Conservation (phyloP, 2,329 filamentous ascomycete species). For the Curvularia lunata region DNA sequence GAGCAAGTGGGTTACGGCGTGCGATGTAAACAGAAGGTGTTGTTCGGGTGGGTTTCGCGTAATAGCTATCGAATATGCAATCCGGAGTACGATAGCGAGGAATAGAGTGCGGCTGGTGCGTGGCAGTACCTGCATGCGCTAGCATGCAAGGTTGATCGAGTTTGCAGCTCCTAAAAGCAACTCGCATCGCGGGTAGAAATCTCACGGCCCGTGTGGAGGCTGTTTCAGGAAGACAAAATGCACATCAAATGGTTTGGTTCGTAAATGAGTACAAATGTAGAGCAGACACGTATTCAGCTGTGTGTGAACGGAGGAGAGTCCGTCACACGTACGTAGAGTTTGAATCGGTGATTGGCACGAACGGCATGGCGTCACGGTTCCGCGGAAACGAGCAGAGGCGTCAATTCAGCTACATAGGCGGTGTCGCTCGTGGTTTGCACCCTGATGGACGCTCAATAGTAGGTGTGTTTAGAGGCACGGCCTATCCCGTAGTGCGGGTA, state of each 20-base stretch:
- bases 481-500: conserved; percentile 12
- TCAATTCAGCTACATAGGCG: not conserved
- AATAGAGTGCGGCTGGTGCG: not conserved
- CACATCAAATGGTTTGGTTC: not conserved
- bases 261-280: not conserved
- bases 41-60: not conserved
- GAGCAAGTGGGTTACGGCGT: not conserved
- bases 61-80: not conserved
- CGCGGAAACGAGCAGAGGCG: not conserved
- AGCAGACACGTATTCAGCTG: not conserved
- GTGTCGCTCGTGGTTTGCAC: not conserved
- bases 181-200: conserved; percentile 2
- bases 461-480: conserved; percentile 2
- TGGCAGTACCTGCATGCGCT: not conserved
- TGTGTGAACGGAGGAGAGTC: conserved; percentile 3
- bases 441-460: conserved; percentile 3
- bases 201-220: not conserved
- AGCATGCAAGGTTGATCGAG: not conserved
- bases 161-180: conserved; percentile 8
- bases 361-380: not conserved
- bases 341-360: conserved; percentile 3
- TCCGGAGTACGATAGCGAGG: not conserved
- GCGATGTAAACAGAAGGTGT: not conserved
- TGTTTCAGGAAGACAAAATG: not conserved
- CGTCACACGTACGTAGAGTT: not conserved